These are phyloP conservation scores for Pseudopithomyces maydicus DNA, from an alignment of 2,329 filamentous ascomycete species.

Conservation along the genomic window DNA sequence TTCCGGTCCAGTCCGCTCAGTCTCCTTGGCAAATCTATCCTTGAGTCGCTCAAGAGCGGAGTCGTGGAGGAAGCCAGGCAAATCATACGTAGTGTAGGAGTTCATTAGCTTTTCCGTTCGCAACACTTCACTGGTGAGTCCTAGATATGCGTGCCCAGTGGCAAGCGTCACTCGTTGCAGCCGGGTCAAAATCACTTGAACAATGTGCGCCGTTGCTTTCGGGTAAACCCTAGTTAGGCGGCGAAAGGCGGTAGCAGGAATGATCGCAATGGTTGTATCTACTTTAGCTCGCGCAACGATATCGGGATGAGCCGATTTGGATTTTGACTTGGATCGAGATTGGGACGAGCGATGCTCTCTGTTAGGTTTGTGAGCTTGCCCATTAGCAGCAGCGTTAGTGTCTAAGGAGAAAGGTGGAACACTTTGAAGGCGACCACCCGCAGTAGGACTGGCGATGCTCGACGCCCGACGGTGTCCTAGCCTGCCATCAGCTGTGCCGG, in stretches of 20 bases:
- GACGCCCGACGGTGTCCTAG: conserved; percentile 34
- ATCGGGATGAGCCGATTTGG: conserved; percentile 89
- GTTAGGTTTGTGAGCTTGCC: conserved; percentile 27
- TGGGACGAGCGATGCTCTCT: conserved; percentile 20
- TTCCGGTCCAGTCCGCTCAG: conserved; percentile 78
- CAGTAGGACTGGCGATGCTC: conserved; percentile 41
- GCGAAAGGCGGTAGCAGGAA: conserved; percentile 93
- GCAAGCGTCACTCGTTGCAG: conserved; percentile 93
- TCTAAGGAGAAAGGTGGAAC: conserved; percentile 81
- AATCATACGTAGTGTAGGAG: conserved; percentile 85
- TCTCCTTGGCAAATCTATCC: conserved; percentile 87
- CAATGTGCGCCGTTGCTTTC: conserved; percentile 94
- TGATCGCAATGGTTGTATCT: conserved; percentile 97
- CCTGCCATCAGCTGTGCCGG: conserved; percentile 21
- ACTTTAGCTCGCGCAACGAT: conserved; percentile 95
- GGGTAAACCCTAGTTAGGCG: conserved; percentile 92
- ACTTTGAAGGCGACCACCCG: conserved; percentile 51
- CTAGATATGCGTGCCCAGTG: conserved; percentile 92
- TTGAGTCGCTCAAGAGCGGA: conserved; percentile 83
- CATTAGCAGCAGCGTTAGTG: conserved; percentile 28
- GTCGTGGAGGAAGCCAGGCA: conserved; percentile 88
- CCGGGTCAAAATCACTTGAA: conserved; percentile 94
- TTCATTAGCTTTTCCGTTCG: conserved; percentile 94
- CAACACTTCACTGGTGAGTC: conserved; percentile 87
- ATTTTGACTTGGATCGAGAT: conserved; percentile 49